Base-by-base conservation (phyloP, 768 basidiomycete genomes). In the Coprinopsis strossmayeri region DNA sequence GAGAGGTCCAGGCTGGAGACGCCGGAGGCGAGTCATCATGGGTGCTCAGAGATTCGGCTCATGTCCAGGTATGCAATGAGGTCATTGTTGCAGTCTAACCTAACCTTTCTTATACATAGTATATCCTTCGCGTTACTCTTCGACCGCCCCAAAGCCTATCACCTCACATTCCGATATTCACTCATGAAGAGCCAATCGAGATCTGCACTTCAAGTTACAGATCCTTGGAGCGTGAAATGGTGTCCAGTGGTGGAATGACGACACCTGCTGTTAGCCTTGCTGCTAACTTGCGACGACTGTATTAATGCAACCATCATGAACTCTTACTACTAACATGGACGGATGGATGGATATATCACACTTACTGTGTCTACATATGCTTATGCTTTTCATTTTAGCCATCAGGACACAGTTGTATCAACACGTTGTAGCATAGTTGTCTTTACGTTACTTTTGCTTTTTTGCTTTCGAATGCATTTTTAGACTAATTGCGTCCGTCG, bases 141-240 rank as follows among this genome's bases (percentile, higher is more conserved):
- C 52, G 55, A 2, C 64, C 69, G 15, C 67, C 70, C 2, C 51
- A 54, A 32, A 54, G 59, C 40, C 35, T 66, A 17, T 46, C 58
- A 1, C 55, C 54, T 2, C 60, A 68, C 46, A 54, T 73, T 17
- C 72, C 71, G 2, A 57, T 57, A 18, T 72, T 66, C 53, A 53
- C 55, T 13, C 64, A 69, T 50, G 68, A 70, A 15, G 65, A 67
- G 44, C 52, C 60, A 7, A 38, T 75, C 11, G 54, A 64, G 27
- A 40, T 76, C 7, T 67, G 64, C 21, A 72, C 68, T 3, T 72
- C 73, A 53, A 58, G 60, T 20, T 72, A 67, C 60, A 71, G 68
- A 13, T 60, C 65, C 23, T 56, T 62, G 21, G 66, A 69, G 35
- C 61, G 61, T 37, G 73, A 72, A 51, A 48, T 70, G 18, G 58